Evolutionary conservation across 306 rosid species (phyloP).

Genomic region (Gillenia trifoliata): DNA sequence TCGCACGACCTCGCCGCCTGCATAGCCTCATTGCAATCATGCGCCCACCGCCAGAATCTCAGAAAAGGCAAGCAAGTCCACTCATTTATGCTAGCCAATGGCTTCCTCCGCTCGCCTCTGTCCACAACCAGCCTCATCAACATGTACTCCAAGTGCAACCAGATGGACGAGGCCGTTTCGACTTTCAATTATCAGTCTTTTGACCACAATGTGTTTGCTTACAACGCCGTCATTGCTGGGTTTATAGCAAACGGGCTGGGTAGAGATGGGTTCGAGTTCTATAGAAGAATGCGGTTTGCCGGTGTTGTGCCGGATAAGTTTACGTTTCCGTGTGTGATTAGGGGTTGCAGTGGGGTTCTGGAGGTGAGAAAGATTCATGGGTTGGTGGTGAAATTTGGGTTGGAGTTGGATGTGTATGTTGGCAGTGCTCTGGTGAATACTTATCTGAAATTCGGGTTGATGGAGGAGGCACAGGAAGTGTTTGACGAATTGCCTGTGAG

Average conservation of each 20-base stretch:
- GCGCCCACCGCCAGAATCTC: slow-evolving; percentile 48
- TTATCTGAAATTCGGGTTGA: slow-evolving; percentile 44
- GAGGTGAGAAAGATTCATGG: slow-evolving; percentile 76
- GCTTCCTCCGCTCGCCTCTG: slow-evolving; percentile 45
- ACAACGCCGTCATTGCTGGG: slow-evolving; percentile 73
- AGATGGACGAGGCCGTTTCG: slow-evolving; percentile 39
- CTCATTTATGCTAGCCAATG: slow-evolving; percentile 43
- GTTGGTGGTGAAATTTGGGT: slow-evolving; percentile 59
- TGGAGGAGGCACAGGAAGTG: slow-evolving; percentile 55
- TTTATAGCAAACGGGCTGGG: slow-evolving; percentile 48
- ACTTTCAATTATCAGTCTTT: slow-evolving; percentile 39
- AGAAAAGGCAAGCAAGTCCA: slow-evolving; percentile 54
- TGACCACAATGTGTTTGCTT: slow-evolving; percentile 59
- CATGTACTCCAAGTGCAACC: slow-evolving; percentile 77
- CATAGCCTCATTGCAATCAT: slow-evolving; percentile 53
- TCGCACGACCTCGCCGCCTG: slow-evolving; percentile 33
- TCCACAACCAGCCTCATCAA: slow-evolving; percentile 72
- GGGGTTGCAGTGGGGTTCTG: slow-evolving; percentile 45
- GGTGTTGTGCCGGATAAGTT: slow-evolving; percentile 64
- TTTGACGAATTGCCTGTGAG: slow-evolving; percentile 61
- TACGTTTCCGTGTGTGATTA: slow-evolving; percentile 68
- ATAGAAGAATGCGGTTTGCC: slow-evolving; percentile 44
- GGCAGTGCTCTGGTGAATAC: slow-evolving; percentile 81
- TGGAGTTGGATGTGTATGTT: slow-evolving; percentile 68
- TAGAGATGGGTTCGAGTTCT: slow-evolving; percentile 36